Conservation (phyloP, 331 rosid genomes). For the Quercus tomentella region DNA sequence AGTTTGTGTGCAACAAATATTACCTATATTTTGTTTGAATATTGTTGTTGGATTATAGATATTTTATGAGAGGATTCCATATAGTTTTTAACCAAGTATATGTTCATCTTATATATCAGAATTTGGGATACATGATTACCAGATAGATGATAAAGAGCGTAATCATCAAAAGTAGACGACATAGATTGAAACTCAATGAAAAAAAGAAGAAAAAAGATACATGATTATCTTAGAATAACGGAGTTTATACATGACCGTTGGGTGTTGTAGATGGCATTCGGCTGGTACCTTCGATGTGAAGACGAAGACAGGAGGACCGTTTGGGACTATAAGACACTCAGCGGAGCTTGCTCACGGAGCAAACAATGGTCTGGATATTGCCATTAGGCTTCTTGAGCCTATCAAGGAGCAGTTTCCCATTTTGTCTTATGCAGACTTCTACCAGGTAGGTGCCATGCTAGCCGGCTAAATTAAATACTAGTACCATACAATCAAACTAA, state of each 20-base stretch:
- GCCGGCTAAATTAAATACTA: not conserved
- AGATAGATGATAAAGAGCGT: accelerated
- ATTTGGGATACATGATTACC: too few species aligned
- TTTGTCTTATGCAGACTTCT: slow-evolving; percentile 53
- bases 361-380: slow-evolving; percentile 60
- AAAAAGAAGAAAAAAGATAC: too few species aligned
- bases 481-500: not conserved
- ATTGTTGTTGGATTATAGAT: too few species aligned
- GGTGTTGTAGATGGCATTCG: slow-evolving; percentile 58
- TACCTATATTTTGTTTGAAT: too few species aligned
- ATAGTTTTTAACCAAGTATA: too few species aligned
- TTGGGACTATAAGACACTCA: slow-evolving; percentile 52
- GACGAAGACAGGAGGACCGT: slow-evolving; percentile 59
- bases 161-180: accelerated
- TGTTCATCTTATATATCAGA: too few species aligned
- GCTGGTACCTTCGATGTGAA: slow-evolving; percentile 56
- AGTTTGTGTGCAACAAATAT: too few species aligned
- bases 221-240: too few species aligned
- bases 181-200: too few species aligned
- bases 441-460: slow-evolving; percentile 30
- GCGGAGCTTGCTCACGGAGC: slow-evolving; percentile 56
- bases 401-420: slow-evolving; percentile 47
- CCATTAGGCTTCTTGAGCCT: slow-evolving; percentile 49
- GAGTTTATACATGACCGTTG: not conserved
- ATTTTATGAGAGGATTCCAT: too few species aligned